Evolutionary conservation across 2,329 filamentous ascomycete genomes (phyloP).

Genomic region (Elsinoe ampelina): DNA sequence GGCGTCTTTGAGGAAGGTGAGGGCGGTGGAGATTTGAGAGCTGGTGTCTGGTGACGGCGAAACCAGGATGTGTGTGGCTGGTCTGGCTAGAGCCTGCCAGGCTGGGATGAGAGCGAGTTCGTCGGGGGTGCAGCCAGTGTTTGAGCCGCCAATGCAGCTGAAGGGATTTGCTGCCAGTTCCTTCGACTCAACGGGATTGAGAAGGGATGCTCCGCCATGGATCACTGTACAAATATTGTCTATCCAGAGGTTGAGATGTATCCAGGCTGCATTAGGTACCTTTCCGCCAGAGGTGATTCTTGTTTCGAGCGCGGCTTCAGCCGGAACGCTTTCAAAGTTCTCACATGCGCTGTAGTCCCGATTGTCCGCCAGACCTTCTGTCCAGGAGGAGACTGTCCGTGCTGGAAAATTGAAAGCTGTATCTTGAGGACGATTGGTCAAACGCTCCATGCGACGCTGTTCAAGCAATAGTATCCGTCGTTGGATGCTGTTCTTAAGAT

Average conservation of each 20-base stretch:
- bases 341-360: constrained; percentile 29
- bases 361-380: constrained; percentile 22
- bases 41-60: not conserved
- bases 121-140: not conserved
- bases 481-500: constrained; percentile 23
- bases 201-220: constrained; percentile 12
- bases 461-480: constrained; percentile 27
- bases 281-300: constrained; percentile 18
- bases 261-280: constrained; percentile 18
- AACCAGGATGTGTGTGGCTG: not conserved
- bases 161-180: no score
- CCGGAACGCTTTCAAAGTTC: constrained; percentile 20
- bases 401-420: constrained; percentile 19
- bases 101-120: constrained; percentile 11
- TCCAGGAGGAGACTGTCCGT: constrained; percentile 23
- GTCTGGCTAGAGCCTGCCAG: not conserved
- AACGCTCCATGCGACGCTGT: constrained; percentile 24
- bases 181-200: not conserved
- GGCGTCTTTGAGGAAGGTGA: not conserved
- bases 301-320: constrained; percentile 7
- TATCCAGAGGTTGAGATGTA: constrained; percentile 17
- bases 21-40: not conserved
- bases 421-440: constrained; percentile 19
- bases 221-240: constrained; percentile 15
- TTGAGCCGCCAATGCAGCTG: not conserved